These are phyloP conservation scores for Plasmopara muralis DNA, from an alignment of 352 stramenopile genomes.

Conservation along the genomic window DNA sequence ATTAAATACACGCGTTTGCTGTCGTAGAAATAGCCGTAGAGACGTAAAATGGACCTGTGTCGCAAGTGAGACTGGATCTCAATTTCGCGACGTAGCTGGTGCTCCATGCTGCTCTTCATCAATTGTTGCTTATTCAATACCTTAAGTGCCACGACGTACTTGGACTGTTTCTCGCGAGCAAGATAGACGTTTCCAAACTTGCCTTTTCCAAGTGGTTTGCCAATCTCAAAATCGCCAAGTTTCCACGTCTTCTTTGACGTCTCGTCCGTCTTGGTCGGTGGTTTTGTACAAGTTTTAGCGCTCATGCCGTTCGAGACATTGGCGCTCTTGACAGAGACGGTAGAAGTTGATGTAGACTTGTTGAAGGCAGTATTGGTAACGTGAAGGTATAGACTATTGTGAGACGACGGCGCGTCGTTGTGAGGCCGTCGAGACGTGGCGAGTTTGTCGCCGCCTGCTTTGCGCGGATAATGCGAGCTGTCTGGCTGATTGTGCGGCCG, in stretches of 20 bases:
- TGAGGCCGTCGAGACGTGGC: constrained; percentile 13
- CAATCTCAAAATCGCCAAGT: constrained; percentile 99
- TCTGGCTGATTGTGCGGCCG: constrained; percentile 27
- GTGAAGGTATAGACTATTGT: constrained; percentile 19
- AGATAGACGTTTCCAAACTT: constrained; percentile 99
- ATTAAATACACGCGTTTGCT: constrained; percentile 99
- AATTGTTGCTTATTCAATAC: constrained; percentile 98
- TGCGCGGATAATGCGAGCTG: constrained; percentile 21
- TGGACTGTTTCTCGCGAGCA: constrained; percentile 94
- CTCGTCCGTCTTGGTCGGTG: constrained; percentile 11
- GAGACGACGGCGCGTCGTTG: constrained; percentile 14
- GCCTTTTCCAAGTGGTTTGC: constrained; percentile 95
- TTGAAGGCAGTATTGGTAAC: constrained; percentile 9
- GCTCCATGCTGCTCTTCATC: constrained; percentile 95
- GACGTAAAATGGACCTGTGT: constrained; percentile 95
- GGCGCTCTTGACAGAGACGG: constrained; percentile 8
- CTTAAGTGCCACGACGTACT: constrained; percentile 99
- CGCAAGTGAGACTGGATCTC: constrained; percentile 99
- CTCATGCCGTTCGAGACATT: constrained; percentile 1
- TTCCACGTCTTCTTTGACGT: constrained; percentile 75
- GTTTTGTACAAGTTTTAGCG: constrained; percentile 1
- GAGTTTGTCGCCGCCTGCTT: constrained; percentile 20
- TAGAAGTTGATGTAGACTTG: constrained; percentile 7
- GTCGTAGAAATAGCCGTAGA: constrained; percentile 99
- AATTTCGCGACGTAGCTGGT: constrained; percentile 98